These are phyloP conservation scores for Psilocybe mexicana DNA, from an alignment of 1,284 basidiomycete genomes.

Conservation along the genomic window DNA sequence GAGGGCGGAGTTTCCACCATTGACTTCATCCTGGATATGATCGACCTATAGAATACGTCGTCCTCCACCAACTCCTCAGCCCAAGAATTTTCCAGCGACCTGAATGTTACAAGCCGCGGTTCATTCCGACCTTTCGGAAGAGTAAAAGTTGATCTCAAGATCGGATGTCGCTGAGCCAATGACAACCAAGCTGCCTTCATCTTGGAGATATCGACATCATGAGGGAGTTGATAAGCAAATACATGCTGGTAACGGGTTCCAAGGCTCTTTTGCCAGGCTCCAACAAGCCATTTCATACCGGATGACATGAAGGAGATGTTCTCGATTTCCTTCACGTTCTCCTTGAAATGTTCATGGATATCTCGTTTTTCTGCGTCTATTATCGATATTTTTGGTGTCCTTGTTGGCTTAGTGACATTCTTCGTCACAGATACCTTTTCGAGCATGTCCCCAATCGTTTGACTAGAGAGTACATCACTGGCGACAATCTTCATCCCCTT, in stretches of 20 bases:
- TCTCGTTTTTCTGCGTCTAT: conserved; percentile 19
- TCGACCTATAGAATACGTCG: conserved; percentile 11
- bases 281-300: conserved; percentile 42
- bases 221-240: conserved; percentile 41
- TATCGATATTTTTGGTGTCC: conserved; percentile 4
- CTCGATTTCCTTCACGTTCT: conserved; percentile 20
- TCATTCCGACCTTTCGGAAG: conserved; percentile 29
- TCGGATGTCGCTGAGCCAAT: conserved; percentile 37
- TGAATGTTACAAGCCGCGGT: conserved; percentile 41
- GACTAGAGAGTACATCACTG: conserved; percentile 43
- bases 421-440: conserved; percentile 12
- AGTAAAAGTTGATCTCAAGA: conserved; percentile 46
- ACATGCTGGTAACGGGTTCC: conserved; percentile 45
- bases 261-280: conserved; percentile 46
- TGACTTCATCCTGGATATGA: conserved; percentile 34
- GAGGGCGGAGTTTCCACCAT: conserved; percentile 38
- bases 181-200: conserved; percentile 39
- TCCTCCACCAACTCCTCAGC: conserved; percentile 8
- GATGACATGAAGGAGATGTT: conserved; percentile 26
- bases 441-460: conserved; percentile 38
- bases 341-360: conserved; percentile 22
- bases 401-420: background rate
- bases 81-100: conserved; percentile 28
- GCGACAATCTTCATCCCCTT: conserved; percentile 37
- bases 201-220: conserved; percentile 29